phyloP scores from a whole-genome alignment of 306 rosid species.

The Cucurbita moschata region DNA sequence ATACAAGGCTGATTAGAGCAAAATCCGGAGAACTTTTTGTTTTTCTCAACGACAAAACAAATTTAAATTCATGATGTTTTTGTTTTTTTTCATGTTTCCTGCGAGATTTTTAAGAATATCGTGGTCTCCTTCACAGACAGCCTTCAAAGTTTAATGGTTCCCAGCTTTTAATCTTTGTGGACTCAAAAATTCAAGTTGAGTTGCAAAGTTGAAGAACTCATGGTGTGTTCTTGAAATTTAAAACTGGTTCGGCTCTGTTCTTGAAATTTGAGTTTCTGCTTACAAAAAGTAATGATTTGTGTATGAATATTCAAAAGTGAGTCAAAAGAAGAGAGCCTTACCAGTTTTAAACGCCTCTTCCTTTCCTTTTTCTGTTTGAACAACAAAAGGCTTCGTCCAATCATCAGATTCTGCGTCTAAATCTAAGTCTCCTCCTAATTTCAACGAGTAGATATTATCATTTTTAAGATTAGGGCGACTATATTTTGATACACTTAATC shows the following conservation, averaged over 20 bases:
- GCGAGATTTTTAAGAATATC: background rate
- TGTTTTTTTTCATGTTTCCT: background rate
- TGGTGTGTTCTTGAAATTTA: too few relatives aligned
- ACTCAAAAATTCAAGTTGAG: too few relatives aligned
- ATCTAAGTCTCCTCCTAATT: background rate
- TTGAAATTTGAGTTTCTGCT: too few relatives aligned
- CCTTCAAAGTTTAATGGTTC: too few relatives aligned
- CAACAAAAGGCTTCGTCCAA: background rate
- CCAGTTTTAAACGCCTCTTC: background rate
- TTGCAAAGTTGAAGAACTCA: too few relatives aligned
- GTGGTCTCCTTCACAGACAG: too few relatives aligned
- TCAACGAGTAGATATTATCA: too few relatives aligned
- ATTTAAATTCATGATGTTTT: background rate
- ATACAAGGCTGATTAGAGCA: background rate
- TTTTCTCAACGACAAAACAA: background rate
- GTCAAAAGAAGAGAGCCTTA: background rate
- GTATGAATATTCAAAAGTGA: background rate
- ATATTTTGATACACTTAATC: background rate
- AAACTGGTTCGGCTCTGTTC: too few relatives aligned
- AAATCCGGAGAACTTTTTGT: background rate
- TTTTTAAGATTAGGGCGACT: too few relatives aligned
- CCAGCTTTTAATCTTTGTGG: too few relatives aligned
- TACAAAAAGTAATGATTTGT: background rate
- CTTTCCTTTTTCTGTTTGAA: background rate
- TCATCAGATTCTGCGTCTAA: background rate